phyloP scores from a whole-genome alignment of 495 filamentous ascomycete species.

The Penicillium diatomitis region DNA sequence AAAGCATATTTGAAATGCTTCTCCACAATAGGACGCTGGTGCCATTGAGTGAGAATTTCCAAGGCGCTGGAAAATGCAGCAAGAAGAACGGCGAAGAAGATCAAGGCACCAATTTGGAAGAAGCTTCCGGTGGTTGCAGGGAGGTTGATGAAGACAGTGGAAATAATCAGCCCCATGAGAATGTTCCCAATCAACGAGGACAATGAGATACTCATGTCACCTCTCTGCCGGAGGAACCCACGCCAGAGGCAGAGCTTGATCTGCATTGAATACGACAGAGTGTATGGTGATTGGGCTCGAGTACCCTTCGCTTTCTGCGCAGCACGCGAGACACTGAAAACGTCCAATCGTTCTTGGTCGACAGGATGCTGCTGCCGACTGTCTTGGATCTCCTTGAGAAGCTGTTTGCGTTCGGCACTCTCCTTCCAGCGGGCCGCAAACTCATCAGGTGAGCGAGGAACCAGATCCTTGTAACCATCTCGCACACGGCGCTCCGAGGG shows the following conservation, averaged over 20 bases:
- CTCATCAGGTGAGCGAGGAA: conserved; percentile 59
- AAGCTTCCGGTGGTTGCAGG: conserved; percentile 16
- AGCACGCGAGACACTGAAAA: conserved; percentile 15
- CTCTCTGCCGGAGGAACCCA: conserved; percentile 45
- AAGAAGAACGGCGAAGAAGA: conserved; percentile 78
- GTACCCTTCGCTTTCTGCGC: conserved; percentile 20
- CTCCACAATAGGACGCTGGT: conserved; percentile 49
- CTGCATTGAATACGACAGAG: conserved; percentile 38
- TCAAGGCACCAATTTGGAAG: conserved; percentile 50
- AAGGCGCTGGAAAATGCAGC: conserved; percentile 39
- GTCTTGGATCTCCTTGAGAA: conserved; percentile 35
- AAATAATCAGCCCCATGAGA: conserved; percentile 68
- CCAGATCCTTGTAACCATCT: conserved; percentile 49
- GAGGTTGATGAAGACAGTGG: conserved; percentile 66
- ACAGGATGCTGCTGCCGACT: background rate
- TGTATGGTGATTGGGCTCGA: conserved; percentile 28
- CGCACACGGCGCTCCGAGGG: conserved; percentile 49
- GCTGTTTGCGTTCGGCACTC: conserved; percentile 37
- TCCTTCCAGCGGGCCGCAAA: conserved; percentile 51
- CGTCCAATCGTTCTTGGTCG: background rate
- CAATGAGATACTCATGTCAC: conserved; percentile 63
- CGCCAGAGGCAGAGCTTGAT: conserved; percentile 36
- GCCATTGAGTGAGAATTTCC: conserved; percentile 50
- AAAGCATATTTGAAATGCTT: conserved; percentile 54
- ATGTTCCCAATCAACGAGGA: conserved; percentile 61